A percentile compares a stretch with the other conserved stretches of the same genome.
These are phyloP conservation scores for Salix viminalis DNA, from an alignment of 345 rosid species.

Conservation along the genomic window DNA sequence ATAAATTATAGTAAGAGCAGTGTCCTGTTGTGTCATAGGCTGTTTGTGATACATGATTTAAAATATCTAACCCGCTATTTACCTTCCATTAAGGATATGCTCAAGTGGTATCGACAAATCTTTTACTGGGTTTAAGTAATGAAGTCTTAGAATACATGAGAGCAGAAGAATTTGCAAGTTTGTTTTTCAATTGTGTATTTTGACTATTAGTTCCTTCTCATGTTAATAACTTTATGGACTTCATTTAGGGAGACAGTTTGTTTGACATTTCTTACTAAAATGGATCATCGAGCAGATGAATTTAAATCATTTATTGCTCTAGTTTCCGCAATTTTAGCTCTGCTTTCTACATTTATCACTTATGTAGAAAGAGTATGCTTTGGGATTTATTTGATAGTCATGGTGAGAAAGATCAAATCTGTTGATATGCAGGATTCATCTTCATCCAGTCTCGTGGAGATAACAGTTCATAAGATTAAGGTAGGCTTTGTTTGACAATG, in stretches of 20 bases:
- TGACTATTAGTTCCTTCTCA: not conserved
- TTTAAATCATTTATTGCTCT: not conserved
- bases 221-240: not conserved
- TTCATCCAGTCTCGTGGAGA: not conserved
- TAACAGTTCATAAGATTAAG: not conserved
- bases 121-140: not conserved
- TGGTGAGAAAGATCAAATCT: not conserved
- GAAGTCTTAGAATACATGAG: not conserved
- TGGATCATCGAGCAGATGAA: not conserved
- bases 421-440: slow-evolving; percentile 6
- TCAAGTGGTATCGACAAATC: not conserved
- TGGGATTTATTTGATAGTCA: not conserved
- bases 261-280: not conserved
- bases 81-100: not conserved
- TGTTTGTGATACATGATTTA: not conserved
- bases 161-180: not conserved
- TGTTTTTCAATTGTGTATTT: not conserved
- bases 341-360: too few relatives aligned
- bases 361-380: not conserved
- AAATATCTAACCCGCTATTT: not conserved
- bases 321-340: too few relatives aligned
- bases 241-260: not conserved
- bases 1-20: not conserved
- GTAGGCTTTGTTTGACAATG: slow-evolving; percentile 31
- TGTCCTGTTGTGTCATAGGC: not conserved